Evolutionary conservation across 73 alveolate genomes (phyloP).

Genomic region (Paramecium biaurelia): DNA sequence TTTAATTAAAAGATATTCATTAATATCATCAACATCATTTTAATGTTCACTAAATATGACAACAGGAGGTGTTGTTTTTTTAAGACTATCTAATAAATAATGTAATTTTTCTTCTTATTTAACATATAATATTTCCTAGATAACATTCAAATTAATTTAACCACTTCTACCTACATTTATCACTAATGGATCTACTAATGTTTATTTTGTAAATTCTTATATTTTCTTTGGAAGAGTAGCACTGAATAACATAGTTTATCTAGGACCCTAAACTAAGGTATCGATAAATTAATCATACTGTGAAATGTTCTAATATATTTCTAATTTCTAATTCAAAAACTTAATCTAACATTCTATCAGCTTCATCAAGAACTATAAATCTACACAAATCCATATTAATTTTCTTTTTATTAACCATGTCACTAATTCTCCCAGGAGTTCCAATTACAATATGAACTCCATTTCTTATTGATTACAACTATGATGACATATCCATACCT

Average conservation of each 20-base stretch:
- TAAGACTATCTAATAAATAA: conserved; percentile 66
- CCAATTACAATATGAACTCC: conserved; percentile 75
- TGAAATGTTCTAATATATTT: conserved; percentile 70
- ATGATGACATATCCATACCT: conserved; percentile 66
- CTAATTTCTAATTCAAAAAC: conserved; percentile 83
- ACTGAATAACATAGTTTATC: conserved; percentile 83
- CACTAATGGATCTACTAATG: conserved; percentile 71
- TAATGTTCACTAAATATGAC: conserved; percentile 71
- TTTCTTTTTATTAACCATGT: conserved; percentile 68
- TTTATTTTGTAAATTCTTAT: conserved; percentile 73
- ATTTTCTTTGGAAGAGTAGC: conserved; percentile 87
- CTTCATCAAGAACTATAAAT: conserved; percentile 86
- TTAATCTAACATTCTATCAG: conserved; percentile 82
- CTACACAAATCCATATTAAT: conserved; percentile 71
- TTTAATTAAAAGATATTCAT: conserved; percentile 60
- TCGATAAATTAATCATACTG: conserved; percentile 37
- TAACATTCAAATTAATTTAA: conserved; percentile 67
- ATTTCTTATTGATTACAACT: conserved; percentile 14
- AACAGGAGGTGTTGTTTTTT: conserved; percentile 75
- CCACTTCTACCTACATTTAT: conserved; percentile 66
- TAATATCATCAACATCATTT: conserved; percentile 64
- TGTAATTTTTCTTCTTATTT: conserved; percentile 69
- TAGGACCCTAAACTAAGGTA: conserved; percentile 65
- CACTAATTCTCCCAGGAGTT: conserved; percentile 82
- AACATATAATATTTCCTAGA: conserved; percentile 56